A percentile compares a stretch with the other conserved stretches of the same genome.
Conservation (phyloP, 2,329 filamentous ascomycete genomes). For the Colletotrichum chrysophilum region DNA sequence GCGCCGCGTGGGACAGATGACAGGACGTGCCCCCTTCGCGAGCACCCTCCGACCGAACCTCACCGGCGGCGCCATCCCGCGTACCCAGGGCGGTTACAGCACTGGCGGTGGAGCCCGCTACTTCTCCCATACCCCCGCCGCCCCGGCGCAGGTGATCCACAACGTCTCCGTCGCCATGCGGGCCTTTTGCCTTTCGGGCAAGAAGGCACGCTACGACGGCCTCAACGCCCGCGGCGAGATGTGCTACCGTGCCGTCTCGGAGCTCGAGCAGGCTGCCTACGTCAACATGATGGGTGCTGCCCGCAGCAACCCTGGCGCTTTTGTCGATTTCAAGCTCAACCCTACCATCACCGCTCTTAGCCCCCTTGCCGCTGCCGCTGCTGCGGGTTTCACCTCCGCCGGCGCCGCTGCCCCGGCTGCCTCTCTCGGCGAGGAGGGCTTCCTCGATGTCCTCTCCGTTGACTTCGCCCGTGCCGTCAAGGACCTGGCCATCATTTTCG, state of each 20-base stretch:
- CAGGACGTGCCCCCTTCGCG: slow-evolving; percentile 83
- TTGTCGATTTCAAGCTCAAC: slow-evolving; percentile 85
- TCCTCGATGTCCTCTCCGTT: slow-evolving; percentile 82
- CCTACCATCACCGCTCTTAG: slow-evolving; percentile 90
- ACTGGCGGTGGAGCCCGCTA: slow-evolving; percentile 78
- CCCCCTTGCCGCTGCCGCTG: slow-evolving; percentile 65
- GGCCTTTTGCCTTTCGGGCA: slow-evolving; percentile 89
- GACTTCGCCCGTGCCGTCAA: slow-evolving; percentile 90
- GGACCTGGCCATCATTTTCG: slow-evolving; percentile 79
- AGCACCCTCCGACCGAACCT: slow-evolving; percentile 89
- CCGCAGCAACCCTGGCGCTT: slow-evolving; percentile 72
- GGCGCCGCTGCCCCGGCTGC: slow-evolving; percentile 46
- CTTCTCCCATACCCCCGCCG: slow-evolving; percentile 87
- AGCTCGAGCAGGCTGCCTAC: slow-evolving; percentile 74
- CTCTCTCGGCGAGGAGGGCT: slow-evolving; percentile 80
- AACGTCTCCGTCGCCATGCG: slow-evolving; percentile 95
- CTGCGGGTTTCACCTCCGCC: slow-evolving; percentile 51
- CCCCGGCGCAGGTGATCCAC: slow-evolving; percentile 88
- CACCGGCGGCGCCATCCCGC: slow-evolving; percentile 83
- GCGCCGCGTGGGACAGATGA: slow-evolving; percentile 62
- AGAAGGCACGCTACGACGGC: slow-evolving; percentile 88
- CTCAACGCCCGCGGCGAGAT: slow-evolving; percentile 75
- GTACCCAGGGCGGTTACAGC: slow-evolving; percentile 88
- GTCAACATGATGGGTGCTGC: slow-evolving; percentile 68
- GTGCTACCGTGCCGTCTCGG: slow-evolving; percentile 78